Evolutionary conservation across 441 rosid genomes (phyloP).

Genomic region (Eugenia klotzschiana): DNA sequence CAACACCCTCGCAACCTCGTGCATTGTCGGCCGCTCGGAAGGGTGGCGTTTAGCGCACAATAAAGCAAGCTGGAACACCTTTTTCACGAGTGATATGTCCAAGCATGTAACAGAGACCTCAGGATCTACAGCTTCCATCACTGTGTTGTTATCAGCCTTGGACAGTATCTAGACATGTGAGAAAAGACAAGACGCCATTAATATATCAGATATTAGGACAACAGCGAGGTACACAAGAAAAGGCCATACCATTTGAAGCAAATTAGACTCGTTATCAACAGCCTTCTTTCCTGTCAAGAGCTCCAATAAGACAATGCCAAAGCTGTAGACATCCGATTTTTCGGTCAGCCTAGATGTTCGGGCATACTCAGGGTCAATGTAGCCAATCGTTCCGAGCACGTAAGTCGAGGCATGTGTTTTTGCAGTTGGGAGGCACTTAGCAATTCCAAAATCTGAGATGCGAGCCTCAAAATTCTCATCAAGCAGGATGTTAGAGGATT

Average conservation of each 20-base stretch:
- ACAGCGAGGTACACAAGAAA: background rate
- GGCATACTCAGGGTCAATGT: conserved; percentile 94
- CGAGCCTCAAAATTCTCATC: conserved; percentile 79
- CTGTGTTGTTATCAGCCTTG: conserved; percentile 27
- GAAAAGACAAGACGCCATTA: background rate
- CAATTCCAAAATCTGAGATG: conserved; percentile 85
- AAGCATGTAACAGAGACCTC: conserved; percentile 77
- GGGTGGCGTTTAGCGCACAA: conserved; percentile 64
- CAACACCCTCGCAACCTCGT: conserved; percentile 60
- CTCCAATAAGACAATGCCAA: conserved; percentile 86
- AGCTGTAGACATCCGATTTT: conserved; percentile 89
- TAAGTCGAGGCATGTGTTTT: conserved; percentile 74
- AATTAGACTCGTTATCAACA: conserved; percentile 74
- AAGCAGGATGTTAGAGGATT: conserved; percentile 77
- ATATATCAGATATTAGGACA: background rate
- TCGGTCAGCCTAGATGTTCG: conserved; percentile 72
- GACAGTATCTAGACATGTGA: conserved; percentile 35
- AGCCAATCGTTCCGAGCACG: conserved; percentile 86
- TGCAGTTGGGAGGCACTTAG: conserved; percentile 59
- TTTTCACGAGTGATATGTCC: conserved; percentile 42
- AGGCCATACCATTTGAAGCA: conserved; percentile 56
- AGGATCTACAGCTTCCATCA: conserved; percentile 80
- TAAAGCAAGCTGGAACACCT: conserved; percentile 69
- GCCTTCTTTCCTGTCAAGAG: conserved; percentile 90
- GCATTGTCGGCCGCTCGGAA: conserved; percentile 77